A percentile compares a stretch with the other conserved stretches of the same genome.
Evolutionary conservation across 495 filamentous ascomycete genomes (phyloP).

Genomic region (Penicillium coffeae): DNA sequence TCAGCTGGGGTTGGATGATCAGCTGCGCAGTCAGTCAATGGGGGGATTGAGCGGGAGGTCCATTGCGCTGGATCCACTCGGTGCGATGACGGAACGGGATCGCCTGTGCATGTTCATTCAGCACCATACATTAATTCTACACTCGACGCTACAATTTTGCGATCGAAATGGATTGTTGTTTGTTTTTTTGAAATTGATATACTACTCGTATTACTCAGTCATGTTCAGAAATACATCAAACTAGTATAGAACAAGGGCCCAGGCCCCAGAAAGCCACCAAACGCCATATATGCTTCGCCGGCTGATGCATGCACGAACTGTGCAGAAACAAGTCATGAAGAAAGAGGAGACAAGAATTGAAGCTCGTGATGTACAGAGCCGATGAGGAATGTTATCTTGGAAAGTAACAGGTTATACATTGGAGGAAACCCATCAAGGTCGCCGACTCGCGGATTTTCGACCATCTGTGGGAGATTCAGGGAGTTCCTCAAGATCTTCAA

Average conservation of each 20-base stretch:
- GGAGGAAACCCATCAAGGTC: slow-evolving; percentile 16
- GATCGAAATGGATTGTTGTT: too few relatives aligned
- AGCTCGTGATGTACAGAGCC: slow-evolving; percentile 15
- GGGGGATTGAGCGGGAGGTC: slow-evolving; percentile 18
- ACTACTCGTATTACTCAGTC: slow-evolving; percentile 21
- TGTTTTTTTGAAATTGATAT: not conserved
- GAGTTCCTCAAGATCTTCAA: slow-evolving; percentile 28
- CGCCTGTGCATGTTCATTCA: not conserved
- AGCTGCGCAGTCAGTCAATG: slow-evolving; percentile 12
- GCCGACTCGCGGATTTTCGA: slow-evolving; percentile 36
- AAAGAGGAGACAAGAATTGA: slow-evolving; percentile 11
- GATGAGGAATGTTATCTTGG: not conserved
- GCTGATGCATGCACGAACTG: slow-evolving; percentile 28
- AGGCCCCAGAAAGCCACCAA: slow-evolving; percentile 10
- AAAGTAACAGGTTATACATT: slow-evolving; percentile 8
- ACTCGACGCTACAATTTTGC: too few relatives aligned
- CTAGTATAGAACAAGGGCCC: slow-evolving; percentile 11
- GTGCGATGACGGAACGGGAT: slow-evolving; percentile 11
- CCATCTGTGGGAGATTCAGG: slow-evolving; percentile 44
- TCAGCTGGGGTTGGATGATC: slow-evolving; percentile 1
- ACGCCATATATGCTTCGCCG: slow-evolving; percentile 27
- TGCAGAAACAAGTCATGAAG: slow-evolving; percentile 13
- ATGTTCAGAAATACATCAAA: slow-evolving; percentile 21
- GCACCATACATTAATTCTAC: not conserved
- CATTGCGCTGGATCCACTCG: slow-evolving; percentile 31